These are phyloP conservation scores for Nitzschia putrida DNA, from an alignment of 108 stramenopile genomes.

Conservation along the genomic window DNA sequence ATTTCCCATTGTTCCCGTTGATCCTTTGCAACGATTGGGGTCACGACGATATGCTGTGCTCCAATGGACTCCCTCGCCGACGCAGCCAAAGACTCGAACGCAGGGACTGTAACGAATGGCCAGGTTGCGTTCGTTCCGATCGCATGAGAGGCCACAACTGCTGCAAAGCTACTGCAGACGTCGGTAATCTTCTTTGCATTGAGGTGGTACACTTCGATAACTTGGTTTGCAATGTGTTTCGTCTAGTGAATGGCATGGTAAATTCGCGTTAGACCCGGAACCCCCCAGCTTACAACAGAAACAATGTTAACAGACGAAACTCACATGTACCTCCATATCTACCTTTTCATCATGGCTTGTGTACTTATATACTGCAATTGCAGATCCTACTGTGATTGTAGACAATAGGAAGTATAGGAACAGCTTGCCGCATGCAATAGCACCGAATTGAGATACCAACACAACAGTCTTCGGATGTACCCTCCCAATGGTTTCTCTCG, in stretches of 20 bases:
- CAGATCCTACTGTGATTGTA: neutral
- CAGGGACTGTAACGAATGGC: constrained; percentile 18
- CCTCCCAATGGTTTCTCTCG: too few species aligned
- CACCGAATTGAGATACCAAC: too few species aligned
- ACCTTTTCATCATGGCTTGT: neutral
- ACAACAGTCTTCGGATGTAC: too few species aligned
- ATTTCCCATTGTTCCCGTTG: constrained; percentile 10
- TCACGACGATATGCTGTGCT: neutral
- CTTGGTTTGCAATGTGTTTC: neutral
- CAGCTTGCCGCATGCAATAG: neutral
- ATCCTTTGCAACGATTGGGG: neutral
- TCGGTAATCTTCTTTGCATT: neutral
- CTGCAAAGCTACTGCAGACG: neutral
- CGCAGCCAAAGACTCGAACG: neutral
- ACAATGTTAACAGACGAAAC: neutral
- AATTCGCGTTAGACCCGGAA: neutral
- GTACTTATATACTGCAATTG: neutral
- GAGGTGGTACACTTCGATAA: neutral
- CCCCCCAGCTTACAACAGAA: too few species aligned
- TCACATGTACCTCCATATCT: neutral
- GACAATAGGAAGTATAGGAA: neutral
- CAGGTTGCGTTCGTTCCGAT: neutral
- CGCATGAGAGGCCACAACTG: neutral
- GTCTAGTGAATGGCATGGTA: neutral
- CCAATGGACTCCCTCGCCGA: neutral